These are phyloP conservation scores for Quercus engelmannii DNA, from an alignment of 306 rosid species.

Conservation along the genomic window DNA sequence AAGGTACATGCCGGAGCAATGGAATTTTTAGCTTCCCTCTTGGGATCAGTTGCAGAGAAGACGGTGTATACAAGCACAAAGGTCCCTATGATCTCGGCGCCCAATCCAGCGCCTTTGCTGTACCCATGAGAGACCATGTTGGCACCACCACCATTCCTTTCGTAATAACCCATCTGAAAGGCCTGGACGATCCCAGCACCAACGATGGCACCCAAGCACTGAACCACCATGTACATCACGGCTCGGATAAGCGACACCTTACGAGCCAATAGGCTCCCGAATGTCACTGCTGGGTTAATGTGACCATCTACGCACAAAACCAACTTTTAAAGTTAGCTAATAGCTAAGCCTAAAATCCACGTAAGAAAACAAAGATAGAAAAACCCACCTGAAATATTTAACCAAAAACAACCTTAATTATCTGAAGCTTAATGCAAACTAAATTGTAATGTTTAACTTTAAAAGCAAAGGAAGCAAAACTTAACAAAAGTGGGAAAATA, in stretches of 20 bases:
- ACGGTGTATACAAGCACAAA: constrained; percentile 88
- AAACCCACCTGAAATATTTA: too few species aligned
- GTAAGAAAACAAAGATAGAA: too few species aligned
- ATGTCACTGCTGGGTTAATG: constrained; percentile 95
- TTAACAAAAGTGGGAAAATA: background rate
- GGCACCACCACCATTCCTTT: constrained; percentile 70
- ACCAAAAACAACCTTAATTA: background rate
- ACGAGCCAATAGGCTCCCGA: constrained; percentile 85
- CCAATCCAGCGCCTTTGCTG: constrained; percentile 60
- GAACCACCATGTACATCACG: constrained; percentile 82
- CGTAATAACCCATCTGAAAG: constrained; percentile 50
- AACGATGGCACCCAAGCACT: constrained; percentile 80
- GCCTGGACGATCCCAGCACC: constrained; percentile 91
- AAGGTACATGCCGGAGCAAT: constrained; percentile 64
- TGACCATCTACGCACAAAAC: constrained; percentile 70
- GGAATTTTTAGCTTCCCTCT: constrained; percentile 83
- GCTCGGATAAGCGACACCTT: constrained; percentile 83
- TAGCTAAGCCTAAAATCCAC: too few species aligned
- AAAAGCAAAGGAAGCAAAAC: background rate
- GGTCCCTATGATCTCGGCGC: constrained; percentile 87
- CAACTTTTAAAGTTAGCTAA: background rate
- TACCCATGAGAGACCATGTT: constrained; percentile 48
- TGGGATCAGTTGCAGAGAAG: constrained; percentile 93
- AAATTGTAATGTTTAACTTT: background rate
- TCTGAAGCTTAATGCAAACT: too few species aligned